These are phyloP conservation scores for Pyronema domesticum DNA, from an alignment of 495 filamentous ascomycete genomes.

Conservation along the genomic window DNA sequence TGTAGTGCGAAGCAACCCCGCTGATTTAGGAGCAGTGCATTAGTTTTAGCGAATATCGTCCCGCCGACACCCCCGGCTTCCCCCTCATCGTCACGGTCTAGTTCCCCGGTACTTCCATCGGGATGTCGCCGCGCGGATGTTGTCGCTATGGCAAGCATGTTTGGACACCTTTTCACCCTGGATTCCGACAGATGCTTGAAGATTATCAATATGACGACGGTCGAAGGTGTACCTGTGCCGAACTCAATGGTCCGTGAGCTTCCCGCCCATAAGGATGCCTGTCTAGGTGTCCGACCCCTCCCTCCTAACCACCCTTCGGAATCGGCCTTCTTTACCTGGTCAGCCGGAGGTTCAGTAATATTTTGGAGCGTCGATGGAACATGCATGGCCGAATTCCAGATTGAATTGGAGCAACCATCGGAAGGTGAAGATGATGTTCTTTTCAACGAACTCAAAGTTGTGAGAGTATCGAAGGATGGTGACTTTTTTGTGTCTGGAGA, in stretches of 20 bases:
- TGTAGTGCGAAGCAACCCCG: neutral
- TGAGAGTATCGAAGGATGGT: constrained; percentile 41
- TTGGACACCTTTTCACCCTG: constrained; percentile 53
- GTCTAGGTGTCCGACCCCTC: constrained; percentile 55
- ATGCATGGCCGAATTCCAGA: constrained; percentile 41
- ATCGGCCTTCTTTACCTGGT: constrained; percentile 77
- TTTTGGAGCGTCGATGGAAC: constrained; percentile 66
- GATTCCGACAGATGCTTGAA: constrained; percentile 56
- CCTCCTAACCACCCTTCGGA: constrained; percentile 30
- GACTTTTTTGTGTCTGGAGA: constrained; percentile 64
- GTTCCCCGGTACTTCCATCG: constrained; percentile 20
- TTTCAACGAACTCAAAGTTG: constrained; percentile 58
- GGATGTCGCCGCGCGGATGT: constrained; percentile 25
- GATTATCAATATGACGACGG: constrained; percentile 33
- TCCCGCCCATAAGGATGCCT: constrained; percentile 59
- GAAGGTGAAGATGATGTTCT: constrained; percentile 38
- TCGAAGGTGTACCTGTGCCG: constrained; percentile 24
- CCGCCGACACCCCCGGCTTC: constrained; percentile 24
- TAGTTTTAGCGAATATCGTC: constrained; percentile 25
- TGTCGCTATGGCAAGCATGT: constrained; percentile 52
- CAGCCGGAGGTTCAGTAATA: constrained; percentile 53
- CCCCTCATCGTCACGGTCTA: constrained; percentile 23
- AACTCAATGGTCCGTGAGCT: constrained; percentile 28
- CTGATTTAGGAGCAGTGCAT: constrained; percentile 11
- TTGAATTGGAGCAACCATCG: constrained; percentile 49